These are phyloP conservation scores for Ogataea salicorniae DNA, from an alignment of 805 yeast genomes.

Conservation along the genomic window DNA sequence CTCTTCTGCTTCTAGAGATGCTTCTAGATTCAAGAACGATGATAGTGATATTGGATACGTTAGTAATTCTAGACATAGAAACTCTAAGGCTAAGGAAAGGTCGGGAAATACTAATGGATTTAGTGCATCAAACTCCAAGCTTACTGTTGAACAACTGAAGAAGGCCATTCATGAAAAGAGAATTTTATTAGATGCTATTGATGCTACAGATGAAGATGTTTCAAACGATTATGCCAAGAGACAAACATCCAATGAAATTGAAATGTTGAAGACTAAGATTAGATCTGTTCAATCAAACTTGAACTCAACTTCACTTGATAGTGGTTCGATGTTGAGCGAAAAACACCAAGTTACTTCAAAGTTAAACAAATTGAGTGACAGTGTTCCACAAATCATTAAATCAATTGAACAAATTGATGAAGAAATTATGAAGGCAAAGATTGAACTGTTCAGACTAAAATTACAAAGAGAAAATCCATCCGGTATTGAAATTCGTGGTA, in stretches of 20 bases:
- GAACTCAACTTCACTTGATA: conserved; percentile 20
- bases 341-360: conserved; percentile 49
- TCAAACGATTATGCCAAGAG: conserved; percentile 24
- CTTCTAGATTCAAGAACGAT: conserved; percentile 66
- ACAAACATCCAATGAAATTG: conserved; percentile 52
- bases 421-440: conserved; percentile 60
- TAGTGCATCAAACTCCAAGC: conserved; percentile 23
- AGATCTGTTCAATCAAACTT: conserved; percentile 38
- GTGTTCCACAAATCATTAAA: conserved; percentile 65
- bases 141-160: conserved; percentile 50
- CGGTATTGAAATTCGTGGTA: conserved; percentile 60
- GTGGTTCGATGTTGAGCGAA: conserved; percentile 36
- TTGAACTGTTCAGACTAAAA: conserved; percentile 54
- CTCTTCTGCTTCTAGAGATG: conserved; percentile 37
- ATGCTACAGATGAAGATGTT: conserved; percentile 54
- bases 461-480: conserved; percentile 63
- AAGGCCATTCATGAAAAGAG: conserved; percentile 68
- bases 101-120: conserved; percentile 10
- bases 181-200: conserved; percentile 64
- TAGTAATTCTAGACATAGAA: conserved; percentile 52
- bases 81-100: conserved; percentile 25
- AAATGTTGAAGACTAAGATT: conserved; percentile 58
- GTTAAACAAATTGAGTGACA: conserved; percentile 60
- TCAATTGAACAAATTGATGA: conserved; percentile 60
- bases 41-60: conserved; percentile 65